Conservation (phyloP, 164 flowering plant species). For the Nymphaea colorata region DNA sequence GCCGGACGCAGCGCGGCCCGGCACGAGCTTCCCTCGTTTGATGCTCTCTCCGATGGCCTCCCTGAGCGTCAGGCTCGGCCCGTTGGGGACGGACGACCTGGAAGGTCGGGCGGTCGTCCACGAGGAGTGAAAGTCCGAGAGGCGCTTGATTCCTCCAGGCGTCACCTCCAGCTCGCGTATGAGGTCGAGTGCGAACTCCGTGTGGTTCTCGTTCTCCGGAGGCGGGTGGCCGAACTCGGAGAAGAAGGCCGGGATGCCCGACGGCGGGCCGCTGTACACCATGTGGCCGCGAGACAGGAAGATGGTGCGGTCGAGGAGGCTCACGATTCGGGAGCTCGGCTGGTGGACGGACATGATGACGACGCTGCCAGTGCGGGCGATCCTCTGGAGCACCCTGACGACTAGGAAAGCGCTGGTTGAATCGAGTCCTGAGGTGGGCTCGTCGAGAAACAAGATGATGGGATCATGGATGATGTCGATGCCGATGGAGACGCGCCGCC, state of each 20-base stretch:
- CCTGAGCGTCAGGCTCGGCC: slow-evolving; percentile 27
- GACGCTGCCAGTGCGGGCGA: slow-evolving; percentile 57
- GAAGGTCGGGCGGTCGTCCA: slow-evolving; percentile 26
- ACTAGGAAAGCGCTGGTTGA: slow-evolving; percentile 64
- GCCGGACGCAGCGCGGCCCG: slow-evolving; percentile 19
- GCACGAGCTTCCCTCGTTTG: slow-evolving; percentile 65
- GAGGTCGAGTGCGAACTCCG: slow-evolving; percentile 77
- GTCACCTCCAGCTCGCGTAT: slow-evolving; percentile 67
- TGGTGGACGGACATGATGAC: slow-evolving; percentile 56
- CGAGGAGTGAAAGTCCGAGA: slow-evolving; percentile 58
- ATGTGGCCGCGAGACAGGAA: slow-evolving; percentile 71
- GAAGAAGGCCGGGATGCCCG: slow-evolving; percentile 41
- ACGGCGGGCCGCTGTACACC: slow-evolving; percentile 60
- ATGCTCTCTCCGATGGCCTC: slow-evolving; percentile 75
- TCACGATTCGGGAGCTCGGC: slow-evolving; percentile 46
- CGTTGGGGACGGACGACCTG: not conserved
- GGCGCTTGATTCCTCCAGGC: slow-evolving; percentile 37
- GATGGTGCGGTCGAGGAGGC: slow-evolving; percentile 53
- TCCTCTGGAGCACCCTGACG: slow-evolving; percentile 47
- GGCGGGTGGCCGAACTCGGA: slow-evolving; percentile 66
- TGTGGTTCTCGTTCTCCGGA: slow-evolving; percentile 63
- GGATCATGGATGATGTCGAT: slow-evolving; percentile 63
- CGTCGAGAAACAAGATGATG: slow-evolving; percentile 47
- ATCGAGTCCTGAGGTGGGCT: slow-evolving; percentile 61
- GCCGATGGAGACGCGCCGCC: slow-evolving; percentile 56